Base-by-base conservation (phyloP, 495 filamentous ascomycete species). In the Penicillium atrosanguineum region DNA sequence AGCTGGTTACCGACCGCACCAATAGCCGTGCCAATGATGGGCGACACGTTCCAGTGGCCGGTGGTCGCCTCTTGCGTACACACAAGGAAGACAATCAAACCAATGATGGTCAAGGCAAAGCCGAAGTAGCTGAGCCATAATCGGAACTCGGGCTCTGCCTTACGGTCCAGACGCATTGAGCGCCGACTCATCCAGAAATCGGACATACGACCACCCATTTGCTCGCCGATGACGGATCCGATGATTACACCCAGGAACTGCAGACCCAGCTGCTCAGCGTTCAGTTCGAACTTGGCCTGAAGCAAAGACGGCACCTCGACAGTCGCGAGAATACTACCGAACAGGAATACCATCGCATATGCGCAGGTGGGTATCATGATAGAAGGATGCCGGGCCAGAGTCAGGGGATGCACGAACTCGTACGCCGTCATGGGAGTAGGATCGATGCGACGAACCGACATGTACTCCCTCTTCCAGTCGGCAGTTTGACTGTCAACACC, bases 81-180 rank as follows among this genome's bases (percentile, higher is more conserved):
- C 0, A 81, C 73, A 14, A 75, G 60, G 56, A 82, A 83, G 9
- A 83, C 70, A 28, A 80, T 66, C 11, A 79, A n/a, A 0, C 80
- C 80, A 41, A 72, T 62, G 50, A 82, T 79, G 8, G 73, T 60
- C 14, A 77, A 55, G 2, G 70, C 53, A 36, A 72, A 78, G 6
- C 80, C 80, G 20, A 71, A 41, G 53, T 83, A 82, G 48, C 66
- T 72, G n/a, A 83, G 62, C 78, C 79, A 83, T 4, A 83, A 67
- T 6, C 80, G 67, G 53, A 65, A 72, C 43, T 79, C 76, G 0
- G 79, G 74, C 6, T 63, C 56, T 6, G 71, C 64, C 31, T 63
- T 67, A 16, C 55, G 48, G 15, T 56, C 55, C n/a, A 65, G 62
- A 34, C 56, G 64, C 9, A 57, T 56, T 12, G 58, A 48, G 11